Base-by-base conservation (phyloP, 331 rosid species). In the Quercus tomentella region DNA sequence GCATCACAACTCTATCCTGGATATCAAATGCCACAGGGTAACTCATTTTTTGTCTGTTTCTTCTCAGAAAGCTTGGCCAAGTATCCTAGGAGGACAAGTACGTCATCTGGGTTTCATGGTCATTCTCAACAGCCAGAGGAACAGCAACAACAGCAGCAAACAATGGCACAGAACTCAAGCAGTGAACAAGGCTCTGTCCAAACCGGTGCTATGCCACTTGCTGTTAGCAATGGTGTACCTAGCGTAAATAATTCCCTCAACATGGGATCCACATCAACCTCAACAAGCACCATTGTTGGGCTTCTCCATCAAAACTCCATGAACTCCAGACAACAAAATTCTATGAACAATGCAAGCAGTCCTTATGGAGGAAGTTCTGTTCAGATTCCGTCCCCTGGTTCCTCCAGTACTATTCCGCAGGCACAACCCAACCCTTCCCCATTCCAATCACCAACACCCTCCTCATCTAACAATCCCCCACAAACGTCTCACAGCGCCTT, bases 231-330 rank as follows among this genome's bases (percentile, higher is more conserved):
- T 85, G 97, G 99, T 58, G 83, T 91, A 87, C 87, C 89, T 82
- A 86, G 85, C 81, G 92, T 90, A 83, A 90, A 86, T 89, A 90
- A 85, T 70, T 58, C 80, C 68, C 82, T 83, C 77, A 91, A 85
- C 84, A 55, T 93, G 56, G 93, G 93, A 41, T 87, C 98, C 63
- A 82, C 98, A 75, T 80, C 99, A 26, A 84, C 97, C 75, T 82
- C 93, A 72, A 81, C 97, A 57, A 96, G 97, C 87, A 93, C 99
- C 76, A 96, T 96, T 73, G 99, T 86, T 76, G 99, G 99, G 65
- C 94, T 96, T 78, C 94, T 96, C 62, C 98, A 93, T 82, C 99
- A 96, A 77, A 93, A 96, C 83, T 96, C 99, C 3, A 89, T 96
- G 92, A 93, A 93, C 76, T 88, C 95, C 79, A 87, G 99, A 79